Percentiles rank a stretch among this genome's conserved stretches.
These are phyloP conservation scores for Sarocladium strictum DNA, from an alignment of 2,329 filamentous ascomycete species.

Conservation along the genomic window DNA sequence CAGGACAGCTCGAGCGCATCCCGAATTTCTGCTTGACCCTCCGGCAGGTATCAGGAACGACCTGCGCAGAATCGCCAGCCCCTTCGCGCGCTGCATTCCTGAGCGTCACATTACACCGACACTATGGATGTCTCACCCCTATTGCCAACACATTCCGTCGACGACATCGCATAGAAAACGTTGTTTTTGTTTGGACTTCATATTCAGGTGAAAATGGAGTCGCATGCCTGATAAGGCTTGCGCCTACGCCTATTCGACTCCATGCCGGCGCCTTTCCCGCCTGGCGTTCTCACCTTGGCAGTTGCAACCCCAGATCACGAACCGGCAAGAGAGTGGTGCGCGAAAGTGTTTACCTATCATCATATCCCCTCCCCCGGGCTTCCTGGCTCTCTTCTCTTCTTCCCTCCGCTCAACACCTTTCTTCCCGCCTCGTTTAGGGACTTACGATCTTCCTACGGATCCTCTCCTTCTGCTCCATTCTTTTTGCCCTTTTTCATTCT, in stretches of 20 bases:
- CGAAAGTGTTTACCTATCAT: neutral
- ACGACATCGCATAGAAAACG: neutral
- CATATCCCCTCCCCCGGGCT: neutral
- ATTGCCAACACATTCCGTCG: constrained; percentile 6
- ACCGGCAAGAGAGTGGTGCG: neutral
- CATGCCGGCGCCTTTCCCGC: neutral
- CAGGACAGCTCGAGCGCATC: neutral
- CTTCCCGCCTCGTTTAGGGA: constrained; percentile 6
- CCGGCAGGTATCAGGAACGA: neutral
- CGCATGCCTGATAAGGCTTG: neutral
- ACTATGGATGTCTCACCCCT: neutral
- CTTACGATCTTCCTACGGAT: neutral
- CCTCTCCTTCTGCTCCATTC: constrained; percentile 10
- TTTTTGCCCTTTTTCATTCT: neutral
- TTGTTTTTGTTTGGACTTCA: constrained; percentile 1
- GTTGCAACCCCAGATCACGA: constrained; percentile 5
- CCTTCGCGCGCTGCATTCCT: constrained; percentile 7
- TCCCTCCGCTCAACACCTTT: neutral
- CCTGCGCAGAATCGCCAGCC: neutral
- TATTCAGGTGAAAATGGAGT: neutral
- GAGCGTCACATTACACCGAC: neutral
- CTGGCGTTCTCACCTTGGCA: neutral
- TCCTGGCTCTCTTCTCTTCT: neutral
- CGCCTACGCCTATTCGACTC: neutral
- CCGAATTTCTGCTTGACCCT: too few relatives aligned